Base-by-base conservation (phyloP, 495 filamentous ascomycete genomes). In the Poronia punctata region DNA sequence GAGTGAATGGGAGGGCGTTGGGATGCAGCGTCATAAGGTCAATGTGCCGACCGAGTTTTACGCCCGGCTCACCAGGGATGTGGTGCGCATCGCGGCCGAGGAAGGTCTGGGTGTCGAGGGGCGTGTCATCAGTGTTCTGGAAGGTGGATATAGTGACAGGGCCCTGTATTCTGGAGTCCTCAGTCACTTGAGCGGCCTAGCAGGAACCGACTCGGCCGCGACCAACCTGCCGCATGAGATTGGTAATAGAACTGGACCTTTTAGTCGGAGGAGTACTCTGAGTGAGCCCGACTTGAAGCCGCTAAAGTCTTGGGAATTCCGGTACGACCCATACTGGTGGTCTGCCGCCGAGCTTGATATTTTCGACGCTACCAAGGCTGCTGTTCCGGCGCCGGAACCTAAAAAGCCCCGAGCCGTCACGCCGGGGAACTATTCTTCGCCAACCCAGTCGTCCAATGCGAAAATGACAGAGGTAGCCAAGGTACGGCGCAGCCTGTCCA, bases 31-130 rank as follows among this genome's bases (percentile, higher is more conserved):
- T 35, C 92, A 98, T 62, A 79, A 81, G 36, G 86, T 93, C 42
- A 92, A 95, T 61, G 89, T 98, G 6, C 92, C 93, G 0, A 97
- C 90, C 5, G 88, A 88, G 21, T 98, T 98, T 57, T 98, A 96
- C 60, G 90, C 93, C 34, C 75, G 80, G 3, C 82, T 98, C 44
- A 90, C 92, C 0, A 74, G 76, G 4, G 92, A 98, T 52, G 74
- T 95, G 3, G 82, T 90, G 10, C 72, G 69, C 4, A 66, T 98
- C 38, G 84, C 93, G 0, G 75, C 88, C 31, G 88, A 96, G 58
- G 84, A 84, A 46, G 81, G 74, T 3, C 74, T 82, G 7, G 74
- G 77, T 15, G 83, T 84, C 4, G 83, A 89, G 26, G 92, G 92
- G 6, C 71, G 92, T 14, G 69, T 96, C 20, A 78, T 98, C 50